Base-by-base conservation (phyloP, 306 rosid species). In the Lotus japonicus region DNA sequence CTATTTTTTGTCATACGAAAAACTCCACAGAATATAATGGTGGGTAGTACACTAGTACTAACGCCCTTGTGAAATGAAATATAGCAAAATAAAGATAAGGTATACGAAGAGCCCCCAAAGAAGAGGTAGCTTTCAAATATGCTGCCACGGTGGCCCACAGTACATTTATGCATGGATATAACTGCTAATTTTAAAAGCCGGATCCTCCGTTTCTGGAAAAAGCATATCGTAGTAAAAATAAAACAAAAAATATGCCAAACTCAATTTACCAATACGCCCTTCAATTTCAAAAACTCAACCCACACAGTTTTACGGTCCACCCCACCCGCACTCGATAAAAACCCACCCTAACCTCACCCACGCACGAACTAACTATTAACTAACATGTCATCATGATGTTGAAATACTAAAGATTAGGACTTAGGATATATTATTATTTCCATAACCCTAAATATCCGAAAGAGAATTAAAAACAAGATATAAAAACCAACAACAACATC, bases 81-180 rank as follows among this genome's bases (percentile, higher is more conserved):
- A n/a, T n/a, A n/a, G n/a, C n/a, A n/a, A n/a, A n/a, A n/a, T n/a
- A n/a, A 21, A 21, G 26, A 21, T 21, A 21, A 21, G 26, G 2
- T 26, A 26, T 3, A 26, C 6, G 39, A 35, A 35, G 8, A 35
- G 8, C 39, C 39, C 39, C 36, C 36, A 38, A 9, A 11, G 15
- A 53, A 15, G 23, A 48, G 11, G 74, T 59, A 71, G 11, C 74
- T 60, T 80, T 54, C 50, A 57, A 68, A 77, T 54, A 60, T 54
- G 84, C 69, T 72, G 71, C 59, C 45, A 76, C 2, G 66, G 41
- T 81, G 85, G 79, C 70, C 85, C 82, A 76, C 82, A 33, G 43
- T 33, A 77, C 42, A 56, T 74, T 77, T 72, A 62, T 77, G 85
- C 76, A 81, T 61, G 84, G 55, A 80, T 58, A 75, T 44, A 80